Conservation (phyloP, 1,284 basidiomycete species). For the Heterobasidion parviporum region DNA sequence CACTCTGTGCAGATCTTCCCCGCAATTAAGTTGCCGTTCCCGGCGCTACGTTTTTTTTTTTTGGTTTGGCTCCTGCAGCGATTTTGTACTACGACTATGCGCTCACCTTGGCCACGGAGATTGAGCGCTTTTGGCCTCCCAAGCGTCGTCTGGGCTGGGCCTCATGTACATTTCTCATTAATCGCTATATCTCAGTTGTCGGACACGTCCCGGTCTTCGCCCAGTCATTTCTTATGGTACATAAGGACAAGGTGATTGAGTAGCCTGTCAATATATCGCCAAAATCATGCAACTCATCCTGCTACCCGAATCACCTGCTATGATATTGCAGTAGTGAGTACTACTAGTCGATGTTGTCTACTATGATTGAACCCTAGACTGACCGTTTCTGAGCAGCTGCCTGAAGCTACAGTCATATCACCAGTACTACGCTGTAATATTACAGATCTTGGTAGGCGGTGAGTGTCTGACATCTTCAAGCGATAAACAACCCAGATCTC, state of each 20-base stretch:
- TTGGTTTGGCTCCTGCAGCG: not conserved
- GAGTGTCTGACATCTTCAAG: not conserved
- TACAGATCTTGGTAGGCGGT: slow-evolving; percentile 1
- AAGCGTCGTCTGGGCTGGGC: slow-evolving; percentile 3
- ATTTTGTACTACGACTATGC: slow-evolving; percentile 10
- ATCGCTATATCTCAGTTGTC: slow-evolving; percentile 7
- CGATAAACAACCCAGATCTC: too few relatives aligned
- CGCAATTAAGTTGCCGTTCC: not conserved
- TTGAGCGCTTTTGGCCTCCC: slow-evolving; percentile 7
- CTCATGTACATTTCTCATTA: slow-evolving; percentile 4
- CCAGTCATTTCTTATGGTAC: not conserved
- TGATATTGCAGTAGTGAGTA: not conserved
- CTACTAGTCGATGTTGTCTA: not conserved
- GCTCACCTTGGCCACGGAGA: slow-evolving; percentile 7
- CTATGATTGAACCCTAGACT: not conserved
- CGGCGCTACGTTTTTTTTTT: not conserved
- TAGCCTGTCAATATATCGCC: not conserved
- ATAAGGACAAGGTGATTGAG: not conserved
- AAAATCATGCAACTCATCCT: not conserved
- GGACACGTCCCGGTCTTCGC: slow-evolving; percentile 6
- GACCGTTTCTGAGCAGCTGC: not conserved
- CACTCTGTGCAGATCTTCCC: not conserved
- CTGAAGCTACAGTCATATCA: not conserved
- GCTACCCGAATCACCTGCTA: not conserved
- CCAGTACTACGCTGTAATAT: not conserved